Percentiles rank a stretch among this genome's conserved stretches.
phyloP scores from a whole-genome alignment of 2,329 filamentous ascomycete genomes.

The Mycosphaerella arachidis region DNA sequence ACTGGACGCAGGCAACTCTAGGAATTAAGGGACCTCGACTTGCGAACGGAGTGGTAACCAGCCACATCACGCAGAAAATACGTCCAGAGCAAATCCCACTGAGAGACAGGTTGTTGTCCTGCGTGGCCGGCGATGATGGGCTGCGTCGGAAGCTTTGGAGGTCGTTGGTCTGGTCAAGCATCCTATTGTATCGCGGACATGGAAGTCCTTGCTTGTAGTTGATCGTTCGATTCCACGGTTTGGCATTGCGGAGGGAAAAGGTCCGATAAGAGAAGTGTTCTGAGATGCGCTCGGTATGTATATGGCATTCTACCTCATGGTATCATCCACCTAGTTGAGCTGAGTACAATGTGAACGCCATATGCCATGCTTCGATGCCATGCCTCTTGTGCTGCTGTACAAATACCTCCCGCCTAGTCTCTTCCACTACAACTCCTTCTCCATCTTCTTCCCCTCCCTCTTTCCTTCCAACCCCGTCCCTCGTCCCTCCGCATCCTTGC shows the following conservation, averaged over 20 bases:
- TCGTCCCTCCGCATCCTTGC: conserved; percentile 37
- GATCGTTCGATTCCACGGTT: no score
- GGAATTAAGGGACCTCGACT: no score
- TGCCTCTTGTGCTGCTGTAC: neutral
- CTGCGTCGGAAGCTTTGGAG: no score
- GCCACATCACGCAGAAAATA: no score
- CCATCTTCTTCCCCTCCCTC: conserved; percentile 25
- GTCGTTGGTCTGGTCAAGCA: no score
- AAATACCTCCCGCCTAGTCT: neutral
- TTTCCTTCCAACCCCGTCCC: conserved; percentile 15
- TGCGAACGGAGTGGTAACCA: no score
- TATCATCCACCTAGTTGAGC: conserved; percentile 1
- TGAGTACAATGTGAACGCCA: conserved; percentile 3
- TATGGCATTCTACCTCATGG: neutral
- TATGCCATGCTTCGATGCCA: conserved; percentile 1
- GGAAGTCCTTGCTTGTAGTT: no score
- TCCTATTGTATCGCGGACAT: no score
- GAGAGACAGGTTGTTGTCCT: no score
- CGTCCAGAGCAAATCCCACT: no score
- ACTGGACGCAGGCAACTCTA: no score
- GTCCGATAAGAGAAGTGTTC: neutral
- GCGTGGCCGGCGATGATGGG: no score
- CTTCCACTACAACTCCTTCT: conserved; percentile 36
- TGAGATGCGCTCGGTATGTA: neutral
- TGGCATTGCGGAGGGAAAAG: neutral